These are phyloP conservation scores for Pleurotus tuber-regium DNA, from an alignment of 768 basidiomycete species.

Conservation along the genomic window DNA sequence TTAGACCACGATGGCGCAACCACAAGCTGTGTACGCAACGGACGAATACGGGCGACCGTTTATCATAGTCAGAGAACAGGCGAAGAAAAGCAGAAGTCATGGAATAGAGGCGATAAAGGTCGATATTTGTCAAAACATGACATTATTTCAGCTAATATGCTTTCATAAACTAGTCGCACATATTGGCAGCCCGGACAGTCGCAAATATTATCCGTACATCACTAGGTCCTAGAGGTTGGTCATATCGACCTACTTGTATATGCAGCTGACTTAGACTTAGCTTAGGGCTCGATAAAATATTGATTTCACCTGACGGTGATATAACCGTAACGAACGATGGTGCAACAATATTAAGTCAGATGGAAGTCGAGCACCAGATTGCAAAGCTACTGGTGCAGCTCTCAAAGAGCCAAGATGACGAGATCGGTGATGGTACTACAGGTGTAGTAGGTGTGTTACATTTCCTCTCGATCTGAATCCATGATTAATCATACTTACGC, in stretches of 20 bases:
- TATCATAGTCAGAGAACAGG: constrained; percentile 94
- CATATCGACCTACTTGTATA: constrained; percentile 12
- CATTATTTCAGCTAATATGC: constrained; percentile 11
- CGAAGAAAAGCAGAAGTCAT: constrained; percentile 87
- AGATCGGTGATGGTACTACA: constrained; percentile 99
- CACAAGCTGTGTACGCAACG: constrained; percentile 78
- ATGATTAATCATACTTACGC: neutral
- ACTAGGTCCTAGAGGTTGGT: constrained; percentile 86
- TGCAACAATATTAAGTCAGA: constrained; percentile 95
- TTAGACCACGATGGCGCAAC: constrained; percentile 32
- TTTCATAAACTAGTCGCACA: constrained; percentile 65
- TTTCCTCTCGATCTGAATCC: constrained; percentile 9
- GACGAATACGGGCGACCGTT: constrained; percentile 98
- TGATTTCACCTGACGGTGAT: constrained; percentile 95
- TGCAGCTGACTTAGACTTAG: constrained; percentile 4
- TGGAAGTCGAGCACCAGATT: constrained; percentile 99
- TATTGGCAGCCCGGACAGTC: constrained; percentile 91
- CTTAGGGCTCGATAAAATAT: constrained; percentile 89
- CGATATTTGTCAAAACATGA: constrained; percentile 4
- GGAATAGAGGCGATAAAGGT: constrained; percentile 97
- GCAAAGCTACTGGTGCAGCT: constrained; percentile 96
- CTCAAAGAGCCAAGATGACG: constrained; percentile 98
- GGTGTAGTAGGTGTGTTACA: constrained; percentile 89
- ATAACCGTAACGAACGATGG: constrained; percentile 99
- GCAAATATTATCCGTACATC: constrained; percentile 95